Evolutionary conservation across 1,284 basidiomycete species (phyloP).

Genomic region (Fomitopsis pinicola): DNA sequence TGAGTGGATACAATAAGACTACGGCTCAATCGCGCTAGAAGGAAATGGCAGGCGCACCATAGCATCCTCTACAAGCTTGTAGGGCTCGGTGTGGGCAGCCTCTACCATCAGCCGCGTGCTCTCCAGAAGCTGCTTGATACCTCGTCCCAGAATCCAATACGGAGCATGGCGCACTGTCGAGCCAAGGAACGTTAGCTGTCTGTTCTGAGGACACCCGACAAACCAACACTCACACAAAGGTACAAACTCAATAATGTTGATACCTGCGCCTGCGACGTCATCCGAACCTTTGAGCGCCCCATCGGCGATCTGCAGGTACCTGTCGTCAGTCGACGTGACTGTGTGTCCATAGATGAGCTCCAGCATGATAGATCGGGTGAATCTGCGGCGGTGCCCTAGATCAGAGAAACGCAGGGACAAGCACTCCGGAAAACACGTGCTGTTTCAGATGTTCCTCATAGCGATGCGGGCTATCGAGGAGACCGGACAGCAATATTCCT

Average conservation of each 20-base stretch:
- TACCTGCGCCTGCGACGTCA: conserved; percentile 9
- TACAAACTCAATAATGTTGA: conserved; percentile 18
- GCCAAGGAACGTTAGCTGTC: conserved; percentile 11
- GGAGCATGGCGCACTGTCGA: too few species aligned
- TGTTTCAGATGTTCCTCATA: not conserved
- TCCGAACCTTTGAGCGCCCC: conserved; percentile 31
- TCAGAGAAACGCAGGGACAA: not conserved
- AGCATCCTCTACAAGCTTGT: too few species aligned
- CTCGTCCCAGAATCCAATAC: too few species aligned
- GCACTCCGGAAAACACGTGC: conserved; percentile 6
- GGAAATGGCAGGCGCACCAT: too few species aligned
- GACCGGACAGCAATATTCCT: not conserved
- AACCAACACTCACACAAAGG: too few species aligned
- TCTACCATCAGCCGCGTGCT: too few species aligned
- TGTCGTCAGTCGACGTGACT: conserved; percentile 18
- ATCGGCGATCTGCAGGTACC: conserved; percentile 33
- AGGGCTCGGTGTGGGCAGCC: too few species aligned
- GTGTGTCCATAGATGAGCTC: conserved; percentile 21
- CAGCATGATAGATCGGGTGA: conserved; percentile 38
- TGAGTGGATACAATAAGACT: conserved; percentile 2
- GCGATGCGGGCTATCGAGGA: not conserved
- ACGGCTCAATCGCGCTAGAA: too few species aligned
- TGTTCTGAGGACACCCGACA: too few species aligned
- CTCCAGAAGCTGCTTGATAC: too few species aligned
- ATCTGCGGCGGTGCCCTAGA: conserved; percentile 6